Conservation (phyloP, 2,329 filamentous ascomycete genomes). For the Trichophyton verrucosum region DNA sequence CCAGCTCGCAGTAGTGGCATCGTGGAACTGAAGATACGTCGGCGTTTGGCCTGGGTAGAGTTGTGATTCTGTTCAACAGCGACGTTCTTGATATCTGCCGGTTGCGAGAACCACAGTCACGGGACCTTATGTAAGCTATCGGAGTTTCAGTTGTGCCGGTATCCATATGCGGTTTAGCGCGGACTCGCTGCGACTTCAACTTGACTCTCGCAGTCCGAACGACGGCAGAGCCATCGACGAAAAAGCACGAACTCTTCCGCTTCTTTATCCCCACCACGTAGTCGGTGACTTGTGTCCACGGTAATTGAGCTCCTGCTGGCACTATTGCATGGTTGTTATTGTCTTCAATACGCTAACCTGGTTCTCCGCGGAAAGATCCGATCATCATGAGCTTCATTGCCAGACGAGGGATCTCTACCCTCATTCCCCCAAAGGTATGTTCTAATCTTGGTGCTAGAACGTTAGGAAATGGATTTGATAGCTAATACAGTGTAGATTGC, state of each 20-base stretch:
- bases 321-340: background rate
- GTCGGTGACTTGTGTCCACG: slow-evolving; percentile 1
- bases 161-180: slow-evolving; percentile 28
- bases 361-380: background rate
- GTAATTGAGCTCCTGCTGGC: background rate
- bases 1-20: slow-evolving; percentile 57
- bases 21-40: slow-evolving; percentile 16
- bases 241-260: background rate
- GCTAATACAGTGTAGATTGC: slow-evolving; percentile 52
- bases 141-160: background rate
- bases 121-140: background rate
- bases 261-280: background rate
- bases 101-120: background rate
- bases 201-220: background rate
- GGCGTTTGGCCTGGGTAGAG: background rate
- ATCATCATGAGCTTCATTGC: slow-evolving; percentile 83
- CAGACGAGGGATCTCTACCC: slow-evolving; percentile 87
- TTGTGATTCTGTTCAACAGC: too few species aligned
- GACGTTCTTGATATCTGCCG: too few species aligned
- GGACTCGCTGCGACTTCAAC: slow-evolving; percentile 17
- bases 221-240: background rate
- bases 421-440: slow-evolving; percentile 95
- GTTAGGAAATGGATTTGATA: slow-evolving; percentile 15
- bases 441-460: slow-evolving; percentile 11
- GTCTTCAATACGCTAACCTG: background rate